A percentile compares a stretch with the other conserved stretches of the same genome.
phyloP scores from a whole-genome alignment of 768 basidiomycete genomes.

The Rhodotorula sphaerocarpa region DNA sequence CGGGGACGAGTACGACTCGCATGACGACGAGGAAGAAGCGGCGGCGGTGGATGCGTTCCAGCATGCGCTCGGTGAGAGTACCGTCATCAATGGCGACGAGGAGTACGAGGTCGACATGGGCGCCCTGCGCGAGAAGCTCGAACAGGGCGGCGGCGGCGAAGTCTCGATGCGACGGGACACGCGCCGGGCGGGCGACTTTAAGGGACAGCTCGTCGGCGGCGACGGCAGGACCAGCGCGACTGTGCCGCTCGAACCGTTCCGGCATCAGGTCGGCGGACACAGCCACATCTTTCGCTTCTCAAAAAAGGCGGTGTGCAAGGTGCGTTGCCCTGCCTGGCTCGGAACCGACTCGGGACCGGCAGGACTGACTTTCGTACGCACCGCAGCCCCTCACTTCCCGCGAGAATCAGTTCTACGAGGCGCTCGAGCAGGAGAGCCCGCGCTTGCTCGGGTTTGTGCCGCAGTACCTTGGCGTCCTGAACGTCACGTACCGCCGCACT shows the following conservation, averaged over 20 bases:
- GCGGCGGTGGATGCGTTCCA: background rate
- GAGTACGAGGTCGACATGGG: slow-evolving; percentile 39
- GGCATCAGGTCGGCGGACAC: slow-evolving; percentile 96
- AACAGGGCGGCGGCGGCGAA: slow-evolving; percentile 25
- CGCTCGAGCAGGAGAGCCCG: slow-evolving; percentile 86
- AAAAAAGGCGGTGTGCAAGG: slow-evolving; percentile 96
- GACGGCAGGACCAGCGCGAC: slow-evolving; percentile 42
- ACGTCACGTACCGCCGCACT: slow-evolving; percentile 86
- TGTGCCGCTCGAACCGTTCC: slow-evolving; percentile 87
- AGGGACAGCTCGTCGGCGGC: slow-evolving; percentile 38
- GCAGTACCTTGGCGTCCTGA: slow-evolving; percentile 97
- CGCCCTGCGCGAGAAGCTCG: slow-evolving; percentile 17
- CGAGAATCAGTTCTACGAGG: slow-evolving; percentile 96
- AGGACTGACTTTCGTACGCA: no score
- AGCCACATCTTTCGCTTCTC: slow-evolving; percentile 97
- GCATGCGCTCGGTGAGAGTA: slow-evolving; percentile 9
- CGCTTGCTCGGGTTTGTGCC: slow-evolving; percentile 89
- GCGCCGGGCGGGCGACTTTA: slow-evolving; percentile 33
- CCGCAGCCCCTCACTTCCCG: slow-evolving; percentile 90
- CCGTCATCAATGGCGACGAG: slow-evolving; percentile 7
- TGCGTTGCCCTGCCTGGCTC: slow-evolving; percentile 50
- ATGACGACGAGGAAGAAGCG: background rate
- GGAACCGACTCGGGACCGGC: no score
- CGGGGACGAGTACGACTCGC: slow-evolving; percentile 16
- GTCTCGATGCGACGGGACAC: slow-evolving; percentile 30